Evolutionary conservation across 768 basidiomycete species (phyloP), one percentile per base, ranked within the genome.

Genomic region (Hygrocybe punicea): DNA sequence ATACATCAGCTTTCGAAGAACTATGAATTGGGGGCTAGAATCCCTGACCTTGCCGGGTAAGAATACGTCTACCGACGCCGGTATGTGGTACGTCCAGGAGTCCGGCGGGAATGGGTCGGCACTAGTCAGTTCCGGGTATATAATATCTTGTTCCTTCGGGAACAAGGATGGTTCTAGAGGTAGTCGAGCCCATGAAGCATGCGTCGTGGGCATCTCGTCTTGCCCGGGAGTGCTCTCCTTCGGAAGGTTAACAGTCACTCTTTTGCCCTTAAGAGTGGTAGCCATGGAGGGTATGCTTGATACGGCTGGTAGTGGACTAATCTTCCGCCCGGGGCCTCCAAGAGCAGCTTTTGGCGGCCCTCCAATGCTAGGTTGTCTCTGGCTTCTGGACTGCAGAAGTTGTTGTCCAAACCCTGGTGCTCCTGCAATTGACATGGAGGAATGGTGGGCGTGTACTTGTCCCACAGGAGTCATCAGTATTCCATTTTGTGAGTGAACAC

Each of bases 341-440:
- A 93, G 73, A 1, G 84, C 80, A 1, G 91, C 91, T 69, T 93
- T 93, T 8, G 91, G 91, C n/a, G 91, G 91, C 6, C 91, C 91
- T 11, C 91, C 91, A 40, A 88, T 82, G 67, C 86, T 89, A 44
- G 87, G 80, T 56, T 88, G 82, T 42, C 89, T 79, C 68, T 86
- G 78, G 65, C 78, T 87, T 55, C 87, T 74, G 2, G 81, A 84
- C 55, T 78, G 78, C 14, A 65, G 62, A 39, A 69, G 55, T 2
- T 62, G 71, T 1, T 65, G 66, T 25, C 66, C 71, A 42, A 69
- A 76, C 23, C 69, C 77, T 58, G 73, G 76, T 53, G 67, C 75
- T 52, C 63, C 69, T 21, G 66, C 70, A 1, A 78, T 63, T 64
- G 81, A 73, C 59, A 85, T 73, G 1, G 78, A 79, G 46, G 76